Base-by-base conservation (phyloP, 2,329 filamentous ascomycete species). In the Colletotrichum echinochloae region DNA sequence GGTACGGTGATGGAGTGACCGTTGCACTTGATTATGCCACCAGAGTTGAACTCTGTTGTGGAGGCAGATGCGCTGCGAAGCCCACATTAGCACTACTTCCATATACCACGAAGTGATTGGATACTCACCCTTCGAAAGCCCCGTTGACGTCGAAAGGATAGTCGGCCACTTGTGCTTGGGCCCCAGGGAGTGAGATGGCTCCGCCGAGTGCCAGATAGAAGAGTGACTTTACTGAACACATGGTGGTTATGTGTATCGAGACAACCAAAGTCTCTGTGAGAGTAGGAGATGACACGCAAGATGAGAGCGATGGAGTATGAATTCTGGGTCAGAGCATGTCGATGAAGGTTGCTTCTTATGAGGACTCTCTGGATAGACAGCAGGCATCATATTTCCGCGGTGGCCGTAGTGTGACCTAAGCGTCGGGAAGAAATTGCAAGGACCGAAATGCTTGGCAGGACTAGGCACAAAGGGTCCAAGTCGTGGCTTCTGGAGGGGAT, bases 1-100 rank as follows among this genome's bases (percentile, higher is more conserved):
- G 74, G 74, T 4, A 74, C 66, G 30, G 46, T 60, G 35, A 74
- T 62, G 30, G 54, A 59, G 33, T 66, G 66, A 23, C 74, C 73
- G n/a, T 73, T 72, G 5, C 73, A 64, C 35, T 23, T 66, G 54
- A 74, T 70, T 14, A 37, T 46, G 5, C 74, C 73, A 7, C 73
- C 74, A 5, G 73, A 60, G 65, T 75, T 74, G 60, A 67, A 71
- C 5, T 51, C 41, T 20, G 46, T 26, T 11, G 41, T 35, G 3
- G 41, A 46, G 2, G 63, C 55, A 28, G 59, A 37, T n/a, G 71
- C 71, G 30, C 76, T 76, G 30, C 14, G 46, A 8, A 11, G 11
- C 52, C 7, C 14, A 41, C 5, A 37, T 62, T 23, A 55, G 37
- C 33, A 35, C 23, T 44, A 28, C 20, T n/a, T n/a, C 5, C 26